A percentile compares a stretch with the other conserved stretches of the same genome.
Conservation (phyloP, 352 stramenopile genomes). For the Phytophthora idaei region DNA sequence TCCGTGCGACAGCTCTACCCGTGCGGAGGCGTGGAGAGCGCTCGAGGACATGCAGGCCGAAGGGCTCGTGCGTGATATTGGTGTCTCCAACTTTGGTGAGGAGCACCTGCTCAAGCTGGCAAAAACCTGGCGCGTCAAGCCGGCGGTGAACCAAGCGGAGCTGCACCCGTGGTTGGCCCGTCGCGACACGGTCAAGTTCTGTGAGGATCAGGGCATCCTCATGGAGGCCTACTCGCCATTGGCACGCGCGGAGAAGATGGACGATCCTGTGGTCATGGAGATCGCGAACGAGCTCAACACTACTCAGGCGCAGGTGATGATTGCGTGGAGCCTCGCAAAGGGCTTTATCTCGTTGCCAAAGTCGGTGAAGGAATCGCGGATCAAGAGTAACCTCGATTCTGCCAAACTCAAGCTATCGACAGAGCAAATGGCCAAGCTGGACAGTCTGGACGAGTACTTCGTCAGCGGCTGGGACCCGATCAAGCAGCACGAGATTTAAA, state of each 20-base stretch:
- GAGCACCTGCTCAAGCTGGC: conserved; percentile 10
- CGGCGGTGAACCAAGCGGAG: conserved; percentile 15
- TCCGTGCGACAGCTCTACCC: conserved; percentile 49
- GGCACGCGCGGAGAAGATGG: conserved; percentile 2
- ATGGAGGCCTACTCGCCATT: conserved; percentile 12
- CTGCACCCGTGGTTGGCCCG: conserved; percentile 10
- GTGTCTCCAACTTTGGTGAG: conserved; percentile 90
- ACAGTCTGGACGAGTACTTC: conserved; percentile 9
- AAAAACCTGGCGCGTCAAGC: conserved; percentile 9
- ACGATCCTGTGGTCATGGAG: conserved; percentile 5
- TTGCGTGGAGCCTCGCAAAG: conserved; percentile 13
- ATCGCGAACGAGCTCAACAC: conserved; percentile 12
- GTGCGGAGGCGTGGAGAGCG: conserved; percentile 55
- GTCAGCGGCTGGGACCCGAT: conserved; percentile 6
- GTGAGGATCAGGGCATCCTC: conserved; percentile 7
- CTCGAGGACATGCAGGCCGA: conserved; percentile 53
- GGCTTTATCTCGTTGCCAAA: conserved; percentile 14
- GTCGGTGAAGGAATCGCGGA: conserved; percentile 5
- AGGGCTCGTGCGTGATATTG: conserved; percentile 80
- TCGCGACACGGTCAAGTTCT: conserved; percentile 6
- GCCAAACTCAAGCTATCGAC: conserved; percentile 4
- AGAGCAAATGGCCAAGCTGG: conserved; percentile 7
- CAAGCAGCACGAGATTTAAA: conserved; percentile 14
- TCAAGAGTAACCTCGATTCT: conserved; percentile 6
- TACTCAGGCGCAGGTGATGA: conserved; percentile 11